phyloP scores from a whole-genome alignment of 352 stramenopile species.

The Phytophthora uliginosa region DNA sequence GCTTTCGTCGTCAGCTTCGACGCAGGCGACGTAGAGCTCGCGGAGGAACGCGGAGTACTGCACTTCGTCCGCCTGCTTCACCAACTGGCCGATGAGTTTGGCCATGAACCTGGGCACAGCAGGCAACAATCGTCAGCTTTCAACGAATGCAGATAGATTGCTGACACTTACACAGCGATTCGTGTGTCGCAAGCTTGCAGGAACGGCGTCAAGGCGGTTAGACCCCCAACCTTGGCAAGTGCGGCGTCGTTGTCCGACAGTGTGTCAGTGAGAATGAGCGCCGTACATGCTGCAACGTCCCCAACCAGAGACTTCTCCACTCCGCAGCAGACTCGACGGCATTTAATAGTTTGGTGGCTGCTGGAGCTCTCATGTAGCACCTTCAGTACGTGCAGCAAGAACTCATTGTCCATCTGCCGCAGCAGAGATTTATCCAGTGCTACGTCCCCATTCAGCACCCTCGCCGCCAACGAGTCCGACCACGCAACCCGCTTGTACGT shows the following conservation, averaged over 20 bases:
- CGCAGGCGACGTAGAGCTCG: constrained; percentile 50
- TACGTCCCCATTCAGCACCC: constrained; percentile 43
- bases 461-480: constrained; percentile 45
- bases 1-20: constrained; percentile 50
- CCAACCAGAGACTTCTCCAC: constrained; percentile 28
- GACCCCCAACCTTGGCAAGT: constrained; percentile 15
- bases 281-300: constrained; percentile 41
- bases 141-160: neutral
- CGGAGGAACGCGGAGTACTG: constrained; percentile 48
- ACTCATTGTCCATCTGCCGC: constrained; percentile 32
- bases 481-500: constrained; percentile 17
- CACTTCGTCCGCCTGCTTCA: constrained; percentile 38
- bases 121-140: constrained; percentile 12
- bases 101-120: constrained; percentile 45
- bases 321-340: constrained; percentile 49
- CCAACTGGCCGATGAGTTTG: constrained; percentile 39
- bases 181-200: constrained; percentile 55
- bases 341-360: constrained; percentile 20
- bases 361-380: constrained; percentile 31
- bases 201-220: constrained; percentile 34
- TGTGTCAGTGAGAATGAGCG: constrained; percentile 39
- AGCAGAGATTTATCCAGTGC: constrained; percentile 42
- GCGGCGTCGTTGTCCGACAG: constrained; percentile 19
- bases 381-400: constrained; percentile 47
- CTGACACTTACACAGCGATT: constrained; percentile 50